These are phyloP conservation scores for Claviceps sp. DNA, from an alignment of 2,329 filamentous ascomycete genomes.

Conservation along the genomic window DNA sequence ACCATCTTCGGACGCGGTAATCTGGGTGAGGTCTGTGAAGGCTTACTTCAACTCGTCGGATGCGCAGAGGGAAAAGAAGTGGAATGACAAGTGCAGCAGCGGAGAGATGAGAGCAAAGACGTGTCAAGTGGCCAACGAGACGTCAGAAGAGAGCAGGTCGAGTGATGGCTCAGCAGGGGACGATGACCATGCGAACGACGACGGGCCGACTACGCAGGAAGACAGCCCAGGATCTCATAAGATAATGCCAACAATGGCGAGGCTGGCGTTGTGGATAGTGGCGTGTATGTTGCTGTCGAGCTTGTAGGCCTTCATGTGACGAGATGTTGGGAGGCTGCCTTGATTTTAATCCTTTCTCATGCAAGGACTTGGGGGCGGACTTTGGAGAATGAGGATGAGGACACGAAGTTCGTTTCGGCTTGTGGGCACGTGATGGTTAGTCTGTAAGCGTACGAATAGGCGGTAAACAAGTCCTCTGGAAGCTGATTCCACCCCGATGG, in stretches of 20 bases:
- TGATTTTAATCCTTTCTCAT: not conserved
- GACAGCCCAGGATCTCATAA: not conserved
- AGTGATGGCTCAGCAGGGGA: slow-evolving; percentile 11
- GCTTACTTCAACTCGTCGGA: slow-evolving; percentile 66
- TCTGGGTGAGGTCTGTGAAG: slow-evolving; percentile 58
- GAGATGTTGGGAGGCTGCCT: not conserved
- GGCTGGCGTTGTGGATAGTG: not conserved
- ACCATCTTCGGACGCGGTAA: slow-evolving; percentile 44
- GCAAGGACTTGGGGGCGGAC: not conserved
- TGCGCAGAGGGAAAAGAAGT: slow-evolving; percentile 3
- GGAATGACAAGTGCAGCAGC: slow-evolving; percentile 4
- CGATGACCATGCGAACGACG: not conserved
- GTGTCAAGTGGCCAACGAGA: slow-evolving; percentile 14
- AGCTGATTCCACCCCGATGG: not conserved
- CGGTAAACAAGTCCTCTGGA: too few relatives aligned
- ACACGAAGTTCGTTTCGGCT: not conserved
- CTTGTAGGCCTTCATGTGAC: not conserved
- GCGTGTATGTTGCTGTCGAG: not conserved
- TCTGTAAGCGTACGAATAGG: too few relatives aligned
- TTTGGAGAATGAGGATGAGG: not conserved
- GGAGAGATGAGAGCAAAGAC: slow-evolving; percentile 4
- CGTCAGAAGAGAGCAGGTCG: slow-evolving; percentile 11
- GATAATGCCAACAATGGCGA: not conserved
- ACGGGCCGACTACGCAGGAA: not conserved
- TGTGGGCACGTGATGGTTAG: not conserved